These are phyloP conservation scores for Globisporangium mamillatum DNA, from an alignment of 352 stramenopile species.

Conservation along the genomic window DNA sequence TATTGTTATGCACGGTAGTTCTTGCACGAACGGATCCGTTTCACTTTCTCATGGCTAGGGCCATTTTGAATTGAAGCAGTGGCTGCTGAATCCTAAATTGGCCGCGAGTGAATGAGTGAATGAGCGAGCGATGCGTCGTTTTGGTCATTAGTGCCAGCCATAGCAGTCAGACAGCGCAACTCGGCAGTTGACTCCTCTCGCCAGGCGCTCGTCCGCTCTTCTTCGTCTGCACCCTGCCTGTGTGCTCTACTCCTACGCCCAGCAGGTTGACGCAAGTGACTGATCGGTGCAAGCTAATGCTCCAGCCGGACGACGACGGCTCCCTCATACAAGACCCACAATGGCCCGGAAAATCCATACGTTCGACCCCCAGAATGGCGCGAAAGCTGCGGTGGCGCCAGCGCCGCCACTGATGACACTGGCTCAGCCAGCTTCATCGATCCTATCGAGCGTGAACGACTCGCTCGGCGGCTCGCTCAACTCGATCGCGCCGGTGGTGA, in stretches of 20 bases:
- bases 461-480: constrained; percentile 30
- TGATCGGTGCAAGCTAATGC: not conserved
- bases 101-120: not conserved
- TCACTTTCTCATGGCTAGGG: not conserved
- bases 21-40: not conserved
- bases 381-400: not conserved
- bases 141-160: not conserved
- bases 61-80: not conserved
- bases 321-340: not conserved
- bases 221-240: no score
- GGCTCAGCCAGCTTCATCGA: not conserved
- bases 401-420: not conserved
- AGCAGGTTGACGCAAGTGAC: not conserved
- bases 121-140: not conserved
- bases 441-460: constrained; percentile 30
- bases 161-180: not conserved
- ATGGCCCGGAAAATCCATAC: constrained; percentile 20
- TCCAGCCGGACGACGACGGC: not conserved
- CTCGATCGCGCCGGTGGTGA: constrained; percentile 21
- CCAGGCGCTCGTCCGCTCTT: no score
- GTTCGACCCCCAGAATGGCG: constrained; percentile 6
- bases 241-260: no score
- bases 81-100: not conserved
- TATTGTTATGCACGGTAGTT: no score
- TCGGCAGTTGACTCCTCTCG: not conserved